A percentile compares a stretch with the other conserved stretches of the same genome.
Conservation (phyloP, 192 early-diverging fungal species). For the Podila epicladia region DNA sequence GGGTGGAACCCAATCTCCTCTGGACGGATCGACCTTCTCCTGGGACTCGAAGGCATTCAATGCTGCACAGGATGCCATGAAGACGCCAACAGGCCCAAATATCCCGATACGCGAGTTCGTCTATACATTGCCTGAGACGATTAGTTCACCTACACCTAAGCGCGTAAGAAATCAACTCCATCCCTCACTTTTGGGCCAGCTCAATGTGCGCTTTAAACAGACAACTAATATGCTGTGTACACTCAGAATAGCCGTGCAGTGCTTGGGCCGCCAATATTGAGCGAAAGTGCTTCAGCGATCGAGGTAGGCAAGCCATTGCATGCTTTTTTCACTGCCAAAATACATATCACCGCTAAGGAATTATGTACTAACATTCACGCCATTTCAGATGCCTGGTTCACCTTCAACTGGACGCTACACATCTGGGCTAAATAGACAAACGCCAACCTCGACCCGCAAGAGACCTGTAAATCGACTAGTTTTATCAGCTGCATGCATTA, state of each 20-base stretch:
- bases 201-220: constrained; percentile 3
- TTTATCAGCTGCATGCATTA: not conserved
- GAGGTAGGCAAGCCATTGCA: constrained; percentile 18
- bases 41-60: constrained; percentile 4
- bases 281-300: not conserved
- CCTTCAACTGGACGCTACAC: not conserved
- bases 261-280: not conserved
- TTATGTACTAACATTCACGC: constrained; percentile 20
- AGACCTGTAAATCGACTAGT: constrained; percentile 8
- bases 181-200: constrained; percentile 11
- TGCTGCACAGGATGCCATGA: constrained; percentile 4
- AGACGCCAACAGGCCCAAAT: constrained; percentile 13
- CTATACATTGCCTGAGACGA: constrained; percentile 7
- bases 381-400: constrained; percentile 11
- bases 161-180: constrained; percentile 6
- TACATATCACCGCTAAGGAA: not conserved
- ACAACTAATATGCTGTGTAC: constrained; percentile 7
- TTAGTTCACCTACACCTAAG: constrained; percentile 13
- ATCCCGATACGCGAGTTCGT: constrained; percentile 7
- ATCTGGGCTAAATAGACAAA: constrained; percentile 1
- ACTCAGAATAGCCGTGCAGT: constrained; percentile 8
- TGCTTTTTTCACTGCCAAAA: constrained; percentile 15
- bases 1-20: not conserved
- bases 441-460: constrained; percentile 16
- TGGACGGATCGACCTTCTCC: constrained; percentile 7